A percentile compares a stretch with the other conserved stretches of the same genome.
phyloP scores from a whole-genome alignment of 1,139 yeast species.

The Suhomyces anneliseae region DNA sequence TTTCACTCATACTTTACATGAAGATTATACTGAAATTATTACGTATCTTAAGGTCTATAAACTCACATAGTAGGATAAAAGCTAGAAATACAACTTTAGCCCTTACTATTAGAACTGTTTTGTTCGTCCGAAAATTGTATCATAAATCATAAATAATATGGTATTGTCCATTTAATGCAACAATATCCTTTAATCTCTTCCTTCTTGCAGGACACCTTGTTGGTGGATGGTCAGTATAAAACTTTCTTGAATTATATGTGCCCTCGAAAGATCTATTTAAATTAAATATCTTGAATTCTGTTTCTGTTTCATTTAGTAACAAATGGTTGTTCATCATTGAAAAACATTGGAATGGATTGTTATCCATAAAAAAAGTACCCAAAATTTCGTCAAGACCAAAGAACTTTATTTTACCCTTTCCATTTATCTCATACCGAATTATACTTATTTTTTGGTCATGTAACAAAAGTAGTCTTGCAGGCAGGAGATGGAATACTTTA shows the following conservation, averaged over 20 bases:
- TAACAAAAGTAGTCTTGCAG: slow-evolving; percentile 1
- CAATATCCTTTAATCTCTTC: slow-evolving; percentile 1
- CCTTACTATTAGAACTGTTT: too few relatives aligned
- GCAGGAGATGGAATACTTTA: slow-evolving; percentile 3
- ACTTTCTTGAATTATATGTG: background rate
- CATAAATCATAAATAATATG: slow-evolving; percentile 2
- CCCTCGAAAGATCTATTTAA: slow-evolving; percentile 1
- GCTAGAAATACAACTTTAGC: too few relatives aligned
- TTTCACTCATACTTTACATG: too few relatives aligned
- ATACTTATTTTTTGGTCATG: slow-evolving; percentile 5
- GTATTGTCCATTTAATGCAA: slow-evolving; percentile 1
- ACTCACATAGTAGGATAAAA: too few relatives aligned
- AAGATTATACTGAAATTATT: too few relatives aligned
- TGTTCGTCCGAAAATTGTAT: background rate
- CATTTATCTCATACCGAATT: background rate
- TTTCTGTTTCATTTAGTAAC: slow-evolving; percentile 8
- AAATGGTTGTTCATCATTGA: slow-evolving; percentile 5
- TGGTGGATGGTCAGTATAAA: slow-evolving; percentile 1
- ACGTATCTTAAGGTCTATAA: background rate
- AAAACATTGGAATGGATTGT: slow-evolving; percentile 13
- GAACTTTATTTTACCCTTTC: background rate
- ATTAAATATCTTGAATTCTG: slow-evolving; percentile 9
- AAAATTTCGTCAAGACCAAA: slow-evolving; percentile 17
- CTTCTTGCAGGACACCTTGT: slow-evolving; percentile 4
- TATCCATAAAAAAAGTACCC: slow-evolving; percentile 25